Evolutionary conservation across 208 protist species (phyloP).

Genomic region (Leishmania mexicana): DNA sequence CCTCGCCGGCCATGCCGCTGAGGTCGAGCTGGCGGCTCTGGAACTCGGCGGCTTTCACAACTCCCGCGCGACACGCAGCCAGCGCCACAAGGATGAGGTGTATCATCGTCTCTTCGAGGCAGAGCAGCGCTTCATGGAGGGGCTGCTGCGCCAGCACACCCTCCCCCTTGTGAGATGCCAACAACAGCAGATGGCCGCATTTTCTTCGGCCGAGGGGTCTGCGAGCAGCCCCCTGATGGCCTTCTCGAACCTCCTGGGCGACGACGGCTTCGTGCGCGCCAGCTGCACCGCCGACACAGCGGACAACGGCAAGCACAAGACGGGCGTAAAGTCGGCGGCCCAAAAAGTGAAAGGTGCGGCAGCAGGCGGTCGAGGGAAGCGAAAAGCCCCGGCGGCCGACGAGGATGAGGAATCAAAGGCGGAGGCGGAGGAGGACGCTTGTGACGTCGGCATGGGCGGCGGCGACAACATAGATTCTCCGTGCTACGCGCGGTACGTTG

Average conservation of each 20-base stretch:
- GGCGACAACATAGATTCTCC: slow-evolving; percentile 25
- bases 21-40: slow-evolving; percentile 29
- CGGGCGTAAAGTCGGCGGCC: slow-evolving; percentile 9
- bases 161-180: slow-evolving; percentile 50
- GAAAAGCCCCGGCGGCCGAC: background rate
- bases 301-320: slow-evolving; percentile 1
- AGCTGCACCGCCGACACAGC: slow-evolving; percentile 11
- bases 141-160: slow-evolving; percentile 69
- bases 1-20: slow-evolving; percentile 32
- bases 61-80: slow-evolving; percentile 25
- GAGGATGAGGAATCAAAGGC: slow-evolving; percentile 10
- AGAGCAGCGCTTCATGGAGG: slow-evolving; percentile 75
- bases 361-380: slow-evolving; percentile 6
- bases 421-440: background rate
- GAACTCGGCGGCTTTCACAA: slow-evolving; percentile 27
- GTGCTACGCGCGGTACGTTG: slow-evolving; percentile 59
- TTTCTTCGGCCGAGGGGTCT: background rate
- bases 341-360: slow-evolving; percentile 23
- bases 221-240: slow-evolving; percentile 13
- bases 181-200: slow-evolving; percentile 11
- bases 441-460: background rate
- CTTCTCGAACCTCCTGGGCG: slow-evolving; percentile 27
- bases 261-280: slow-evolving; percentile 30
- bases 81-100: slow-evolving; percentile 55
- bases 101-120: slow-evolving; percentile 62